Percentiles rank a stretch among this genome's conserved stretches.
phyloP scores from a whole-genome alignment of 306 rosid species.

The Abrus pulchellus region DNA sequence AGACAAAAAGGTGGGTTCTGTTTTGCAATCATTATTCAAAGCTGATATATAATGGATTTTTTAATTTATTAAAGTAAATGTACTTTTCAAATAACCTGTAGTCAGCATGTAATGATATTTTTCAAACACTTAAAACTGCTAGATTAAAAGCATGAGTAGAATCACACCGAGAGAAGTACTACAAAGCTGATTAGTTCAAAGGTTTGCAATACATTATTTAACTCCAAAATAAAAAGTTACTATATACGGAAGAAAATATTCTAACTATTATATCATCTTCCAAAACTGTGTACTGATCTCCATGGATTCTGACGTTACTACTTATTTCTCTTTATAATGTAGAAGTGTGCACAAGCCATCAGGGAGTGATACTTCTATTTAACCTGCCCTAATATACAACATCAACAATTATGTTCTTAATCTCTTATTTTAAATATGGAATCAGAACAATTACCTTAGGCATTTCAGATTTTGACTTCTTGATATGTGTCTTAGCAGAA shows the following conservation, averaged over 20 bases:
- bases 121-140: not conserved
- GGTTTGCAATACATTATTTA: not conserved
- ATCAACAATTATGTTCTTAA: not conserved
- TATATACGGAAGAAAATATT: constrained; percentile 9
- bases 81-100: not conserved
- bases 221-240: not conserved
- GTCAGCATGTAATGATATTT: not conserved
- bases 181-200: not conserved
- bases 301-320: not conserved
- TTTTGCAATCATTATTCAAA: not conserved
- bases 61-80: constrained; percentile 21
- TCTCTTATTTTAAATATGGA: constrained; percentile 27
- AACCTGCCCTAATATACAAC: constrained; percentile 18
- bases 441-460: constrained; percentile 58
- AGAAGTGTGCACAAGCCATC: not conserved
- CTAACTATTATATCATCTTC: not conserved
- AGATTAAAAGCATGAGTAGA: constrained; percentile 10
- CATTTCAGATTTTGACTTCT: constrained; percentile 55
- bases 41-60: not conserved
- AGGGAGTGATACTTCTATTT: constrained; percentile 15
- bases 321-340: constrained; percentile 16
- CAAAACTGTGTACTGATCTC: not conserved
- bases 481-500: constrained; percentile 44
- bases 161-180: constrained; percentile 9
- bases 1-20: not conserved